Conservation (phyloP, 2,329 filamentous ascomycete species). For the Xylariaceae sp. region DNA sequence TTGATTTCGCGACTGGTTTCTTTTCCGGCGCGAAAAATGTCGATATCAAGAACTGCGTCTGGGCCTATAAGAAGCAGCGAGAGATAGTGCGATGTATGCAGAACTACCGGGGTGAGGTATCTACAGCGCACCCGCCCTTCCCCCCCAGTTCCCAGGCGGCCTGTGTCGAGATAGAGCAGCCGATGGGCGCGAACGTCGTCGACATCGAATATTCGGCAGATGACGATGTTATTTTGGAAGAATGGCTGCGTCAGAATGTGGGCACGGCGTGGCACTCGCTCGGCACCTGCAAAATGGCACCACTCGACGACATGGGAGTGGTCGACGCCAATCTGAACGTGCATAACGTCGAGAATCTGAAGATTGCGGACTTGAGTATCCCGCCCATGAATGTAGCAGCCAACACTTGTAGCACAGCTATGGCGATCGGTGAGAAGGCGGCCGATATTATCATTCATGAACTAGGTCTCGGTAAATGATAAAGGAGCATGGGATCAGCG, state of each 20-base stretch:
- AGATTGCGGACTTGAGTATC: slow-evolving; percentile 38
- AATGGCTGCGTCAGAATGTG: slow-evolving; percentile 37
- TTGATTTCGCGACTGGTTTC: background rate
- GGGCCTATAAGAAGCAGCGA: no score
- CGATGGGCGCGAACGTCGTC: slow-evolving; percentile 26
- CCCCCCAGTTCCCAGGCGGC: slow-evolving; percentile 38
- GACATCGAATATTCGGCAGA: slow-evolving; percentile 46
- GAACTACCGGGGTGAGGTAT: no score
- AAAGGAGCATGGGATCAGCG: no score
- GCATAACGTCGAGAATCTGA: slow-evolving; percentile 39
- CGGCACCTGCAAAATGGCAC: slow-evolving; percentile 42
- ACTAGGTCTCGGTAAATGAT: no score
- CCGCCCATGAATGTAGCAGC: slow-evolving; percentile 36
- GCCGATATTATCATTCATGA: slow-evolving; percentile 41
- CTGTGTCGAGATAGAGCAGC: slow-evolving; percentile 3
- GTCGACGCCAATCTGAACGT: slow-evolving; percentile 41
- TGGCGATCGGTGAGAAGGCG: slow-evolving; percentile 47
- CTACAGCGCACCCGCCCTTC: slow-evolving; percentile 45
- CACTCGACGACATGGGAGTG: slow-evolving; percentile 38
- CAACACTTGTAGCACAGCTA: slow-evolving; percentile 48
- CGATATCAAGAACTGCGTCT: no score
- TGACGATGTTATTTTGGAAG: slow-evolving; percentile 44
- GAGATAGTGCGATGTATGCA: no score
- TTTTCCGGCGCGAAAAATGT: no score
- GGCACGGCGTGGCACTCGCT: slow-evolving; percentile 42